phyloP scores from a whole-genome alignment of 495 filamentous ascomycete species.

The Penicillium daleae region DNA sequence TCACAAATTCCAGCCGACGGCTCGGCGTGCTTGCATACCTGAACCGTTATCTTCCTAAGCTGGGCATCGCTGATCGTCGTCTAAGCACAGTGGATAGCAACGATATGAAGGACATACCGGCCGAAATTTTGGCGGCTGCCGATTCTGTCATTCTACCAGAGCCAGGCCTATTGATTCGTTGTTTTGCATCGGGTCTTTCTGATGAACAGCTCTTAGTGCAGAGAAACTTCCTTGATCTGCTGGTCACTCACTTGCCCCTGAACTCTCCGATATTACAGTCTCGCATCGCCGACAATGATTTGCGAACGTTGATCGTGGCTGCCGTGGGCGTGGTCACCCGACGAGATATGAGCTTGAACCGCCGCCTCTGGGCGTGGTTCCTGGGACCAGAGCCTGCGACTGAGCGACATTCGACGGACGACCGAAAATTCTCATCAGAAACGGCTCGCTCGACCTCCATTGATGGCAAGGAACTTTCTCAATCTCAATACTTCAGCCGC shows the following conservation, averaged over 20 bases:
- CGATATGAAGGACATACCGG: constrained; percentile 27
- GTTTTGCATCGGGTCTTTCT: constrained; percentile 85
- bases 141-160: constrained; percentile 88
- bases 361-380: constrained; percentile 95
- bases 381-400: constrained; percentile 75
- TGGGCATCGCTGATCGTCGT: constrained; percentile 54
- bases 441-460: constrained; percentile 48
- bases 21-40: constrained; percentile 88
- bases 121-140: constrained; percentile 50
- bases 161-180: constrained; percentile 85
- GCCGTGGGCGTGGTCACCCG: constrained; percentile 83
- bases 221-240: constrained; percentile 87
- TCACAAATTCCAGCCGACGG: constrained; percentile 82
- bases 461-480: constrained; percentile 46
- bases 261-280: constrained; percentile 80
- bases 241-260: constrained; percentile 91
- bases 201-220: constrained; percentile 93
- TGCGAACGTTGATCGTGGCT: constrained; percentile 78
- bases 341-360: constrained; percentile 94
- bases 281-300: constrained; percentile 68
- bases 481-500: constrained; percentile 74
- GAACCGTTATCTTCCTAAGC: constrained; percentile 73
- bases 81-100: constrained; percentile 32
- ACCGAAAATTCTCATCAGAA: constrained; percentile 51
- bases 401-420: constrained; percentile 50